These are phyloP conservation scores for Arabidopsis lyrata DNA, from an alignment of 441 rosid species.

Conservation along the genomic window DNA sequence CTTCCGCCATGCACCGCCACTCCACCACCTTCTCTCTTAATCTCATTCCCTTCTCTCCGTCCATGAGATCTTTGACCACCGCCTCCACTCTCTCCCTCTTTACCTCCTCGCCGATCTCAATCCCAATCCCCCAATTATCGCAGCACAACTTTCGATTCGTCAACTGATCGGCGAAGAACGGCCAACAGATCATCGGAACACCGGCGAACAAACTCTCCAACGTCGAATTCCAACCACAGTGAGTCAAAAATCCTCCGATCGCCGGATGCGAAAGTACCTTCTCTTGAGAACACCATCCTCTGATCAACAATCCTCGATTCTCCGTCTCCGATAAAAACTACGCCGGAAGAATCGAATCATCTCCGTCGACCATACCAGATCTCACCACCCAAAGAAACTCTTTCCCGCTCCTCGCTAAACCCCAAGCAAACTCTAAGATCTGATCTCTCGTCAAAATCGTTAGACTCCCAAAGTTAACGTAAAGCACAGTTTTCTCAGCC, in stretches of 20 bases:
- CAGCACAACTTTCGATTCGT: conserved; percentile 64
- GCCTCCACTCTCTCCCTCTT: conserved; percentile 57
- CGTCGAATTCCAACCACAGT: conserved; percentile 68
- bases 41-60: conserved; percentile 52
- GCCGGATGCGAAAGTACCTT: conserved; percentile 57
- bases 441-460: conserved; percentile 51
- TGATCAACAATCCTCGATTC: conserved; percentile 48
- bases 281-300: conserved; percentile 65
- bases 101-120: conserved; percentile 58
- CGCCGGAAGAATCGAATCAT: conserved; percentile 50
- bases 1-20: conserved; percentile 53
- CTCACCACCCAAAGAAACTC: conserved; percentile 61
- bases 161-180: conserved; percentile 68
- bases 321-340: conserved; percentile 52
- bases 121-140: conserved; percentile 62
- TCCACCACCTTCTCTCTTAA: conserved; percentile 53
- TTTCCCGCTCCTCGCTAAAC: conserved; percentile 58
- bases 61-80: conserved; percentile 60
- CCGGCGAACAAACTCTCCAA: conserved; percentile 57
- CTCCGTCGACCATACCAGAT: conserved; percentile 56
- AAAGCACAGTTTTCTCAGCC: conserved; percentile 51
- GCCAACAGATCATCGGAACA: conserved; percentile 73
- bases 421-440: conserved; percentile 63
- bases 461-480: conserved; percentile 66
- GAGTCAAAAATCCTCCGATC: conserved; percentile 59